Base-by-base conservation (phyloP, 805 yeast genomes). In the Candida silvicultrix region DNA sequence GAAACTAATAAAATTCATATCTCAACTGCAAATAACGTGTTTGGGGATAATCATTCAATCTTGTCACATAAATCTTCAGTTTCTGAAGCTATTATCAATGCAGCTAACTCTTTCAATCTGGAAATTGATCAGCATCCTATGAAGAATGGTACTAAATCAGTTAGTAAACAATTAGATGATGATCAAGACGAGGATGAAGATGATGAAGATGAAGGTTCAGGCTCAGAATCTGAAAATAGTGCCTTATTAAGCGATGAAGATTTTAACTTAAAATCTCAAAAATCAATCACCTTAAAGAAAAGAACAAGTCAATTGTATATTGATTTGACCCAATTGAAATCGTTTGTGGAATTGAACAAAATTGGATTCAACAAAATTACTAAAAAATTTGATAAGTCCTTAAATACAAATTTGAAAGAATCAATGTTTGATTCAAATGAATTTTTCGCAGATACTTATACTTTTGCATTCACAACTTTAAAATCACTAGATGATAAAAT, bases 321-420 rank as follows among this genome's bases (percentile, higher is more conserved):
- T 19, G 74, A 80, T 23, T 68, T 90, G 34, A 82, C 88, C 18
- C 97, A 92, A 64, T 73, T 92, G 53, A 82, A 85, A 58, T 85
- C 96, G 1, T 92, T 72, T 63, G 75, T 85, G 45, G 96, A 89
- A 59, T 72, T 92, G 53, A 92, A 92, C 68, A 77, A 77, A 54
- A 83, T 90, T 38, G 98, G 97, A 0, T 86, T 92, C 63, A 73
- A 82, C 44, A 92, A 92, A 64, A 89, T 90, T 38, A 71, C 88
- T 46, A 92, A 92, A 62, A 92, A 92, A 66, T 90, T 87, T 59
- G 97, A 92, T 66, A 92, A 92, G 62, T 80, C 83, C 8, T 66
- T 88, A 53, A 75, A 75, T 48, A 73, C 80, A 35, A 63, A 74
- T 23, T 68, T 82, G 16, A 80, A 80, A 56, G 58, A 64, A 7